Conservation (phyloP, 306 rosid genomes). For the Prosopis cineraria region DNA sequence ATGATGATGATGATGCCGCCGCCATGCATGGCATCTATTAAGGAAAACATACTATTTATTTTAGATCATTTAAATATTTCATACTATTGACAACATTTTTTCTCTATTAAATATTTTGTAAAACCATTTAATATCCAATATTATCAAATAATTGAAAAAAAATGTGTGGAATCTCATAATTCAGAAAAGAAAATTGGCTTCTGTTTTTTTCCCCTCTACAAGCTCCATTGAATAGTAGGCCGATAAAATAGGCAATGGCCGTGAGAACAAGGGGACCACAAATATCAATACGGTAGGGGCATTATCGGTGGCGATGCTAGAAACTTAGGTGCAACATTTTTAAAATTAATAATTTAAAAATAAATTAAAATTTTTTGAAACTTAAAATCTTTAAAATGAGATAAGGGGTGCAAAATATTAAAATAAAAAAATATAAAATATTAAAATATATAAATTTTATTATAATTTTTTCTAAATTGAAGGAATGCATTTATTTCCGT, state of each 20-base stretch:
- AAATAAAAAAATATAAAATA: too few relatives aligned
- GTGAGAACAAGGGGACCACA: slow-evolving; percentile 35
- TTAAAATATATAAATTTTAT: too few relatives aligned
- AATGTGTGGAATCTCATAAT: background rate
- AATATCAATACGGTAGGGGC: background rate
- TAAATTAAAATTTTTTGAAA: too few relatives aligned
- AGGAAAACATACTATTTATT: background rate
- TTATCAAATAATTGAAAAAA: background rate
- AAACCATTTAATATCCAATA: background rate
- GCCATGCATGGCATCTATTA: too few relatives aligned
- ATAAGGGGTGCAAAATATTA: too few relatives aligned
- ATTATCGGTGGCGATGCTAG: too few relatives aligned
- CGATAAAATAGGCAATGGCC: background rate
- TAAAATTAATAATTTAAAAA: too few relatives aligned
- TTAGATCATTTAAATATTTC: background rate
- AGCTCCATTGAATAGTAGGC: background rate
- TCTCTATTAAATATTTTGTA: background rate
- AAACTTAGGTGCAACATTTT: too few relatives aligned
- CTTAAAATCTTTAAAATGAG: too few relatives aligned
- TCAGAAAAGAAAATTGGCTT: background rate
- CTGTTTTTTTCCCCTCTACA: background rate
- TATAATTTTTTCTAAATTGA: too few relatives aligned
- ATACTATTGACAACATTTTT: background rate
- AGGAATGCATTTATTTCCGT: too few relatives aligned
- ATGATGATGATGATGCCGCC: too few relatives aligned